Conservation (phyloP, 176 grass and related monocot genomes). For the Zizania latifolia region DNA sequence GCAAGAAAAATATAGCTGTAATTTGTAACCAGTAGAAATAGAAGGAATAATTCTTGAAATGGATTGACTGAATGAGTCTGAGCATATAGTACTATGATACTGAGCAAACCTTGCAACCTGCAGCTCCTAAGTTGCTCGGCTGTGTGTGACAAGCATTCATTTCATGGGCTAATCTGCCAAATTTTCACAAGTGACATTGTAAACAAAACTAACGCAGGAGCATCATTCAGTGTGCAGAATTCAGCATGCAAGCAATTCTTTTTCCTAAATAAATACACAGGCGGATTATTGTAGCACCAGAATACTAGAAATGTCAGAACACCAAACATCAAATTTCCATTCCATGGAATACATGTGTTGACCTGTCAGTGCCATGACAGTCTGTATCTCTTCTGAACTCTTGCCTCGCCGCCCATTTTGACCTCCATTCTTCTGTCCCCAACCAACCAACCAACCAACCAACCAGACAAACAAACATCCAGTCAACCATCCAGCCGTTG, state of each 20-base stretch:
- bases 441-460: too few species aligned
- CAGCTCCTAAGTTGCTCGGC: background rate
- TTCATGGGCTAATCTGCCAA: background rate
- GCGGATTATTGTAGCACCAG: background rate
- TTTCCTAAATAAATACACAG: background rate
- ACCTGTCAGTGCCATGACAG: background rate
- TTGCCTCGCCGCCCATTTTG: slow-evolving; percentile 13
- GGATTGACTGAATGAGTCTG: background rate
- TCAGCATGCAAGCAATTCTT: background rate
- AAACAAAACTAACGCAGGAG: background rate
- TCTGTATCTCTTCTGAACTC: background rate
- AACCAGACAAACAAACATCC: slow-evolving; percentile 14
- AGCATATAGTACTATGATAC: background rate
- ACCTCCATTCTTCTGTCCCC: slow-evolving; percentile 13
- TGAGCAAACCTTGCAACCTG: background rate
- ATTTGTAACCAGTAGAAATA: slow-evolving; percentile 23
- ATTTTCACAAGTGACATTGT: background rate
- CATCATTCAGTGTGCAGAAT: background rate
- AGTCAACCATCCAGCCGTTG: background rate
- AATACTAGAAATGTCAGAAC: background rate
- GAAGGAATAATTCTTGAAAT: slow-evolving; percentile 28
- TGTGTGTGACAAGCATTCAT: background rate
- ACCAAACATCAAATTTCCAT: background rate
- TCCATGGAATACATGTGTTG: background rate
- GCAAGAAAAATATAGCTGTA: background rate